Percentiles rank a stretch among this genome's conserved stretches.
These are phyloP conservation scores for Hypoxylon fuscum DNA, from an alignment of 495 filamentous ascomycete species.

Conservation along the genomic window DNA sequence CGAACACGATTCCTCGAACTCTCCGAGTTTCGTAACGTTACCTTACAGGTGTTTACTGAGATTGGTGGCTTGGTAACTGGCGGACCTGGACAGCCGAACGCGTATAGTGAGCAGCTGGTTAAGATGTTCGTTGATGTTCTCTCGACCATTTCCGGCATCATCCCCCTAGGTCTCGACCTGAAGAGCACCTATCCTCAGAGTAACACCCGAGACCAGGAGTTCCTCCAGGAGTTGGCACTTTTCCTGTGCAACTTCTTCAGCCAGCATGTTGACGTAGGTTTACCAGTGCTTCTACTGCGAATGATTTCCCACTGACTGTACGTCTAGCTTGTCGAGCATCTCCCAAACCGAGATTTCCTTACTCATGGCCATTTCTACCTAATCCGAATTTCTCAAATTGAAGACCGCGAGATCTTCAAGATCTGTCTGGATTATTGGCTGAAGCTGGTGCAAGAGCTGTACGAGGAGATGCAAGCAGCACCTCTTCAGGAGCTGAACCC, in stretches of 20 bases:
- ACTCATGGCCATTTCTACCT: slow-evolving; percentile 97
- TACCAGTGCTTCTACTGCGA: not conserved
- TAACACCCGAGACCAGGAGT: slow-evolving; percentile 94
- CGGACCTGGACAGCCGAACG: slow-evolving; percentile 66
- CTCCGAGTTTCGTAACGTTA: slow-evolving; percentile 94
- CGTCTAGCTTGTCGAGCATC: slow-evolving; percentile 86
- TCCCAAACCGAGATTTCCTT: slow-evolving; percentile 93
- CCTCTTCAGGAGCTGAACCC: slow-evolving; percentile 93
- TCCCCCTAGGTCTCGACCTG: slow-evolving; percentile 86
- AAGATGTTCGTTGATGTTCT: slow-evolving; percentile 97
- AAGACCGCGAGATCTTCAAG: slow-evolving; percentile 99
- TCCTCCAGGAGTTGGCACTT: slow-evolving; percentile 93
- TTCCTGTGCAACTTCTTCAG: slow-evolving; percentile 97
- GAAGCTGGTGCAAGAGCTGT: slow-evolving; percentile 96
- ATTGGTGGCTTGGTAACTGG: slow-evolving; percentile 90
- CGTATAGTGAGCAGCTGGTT: slow-evolving; percentile 92
- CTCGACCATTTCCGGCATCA: slow-evolving; percentile 86
- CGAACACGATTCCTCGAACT: slow-evolving; percentile 87
- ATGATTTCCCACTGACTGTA: slow-evolving; percentile 35
- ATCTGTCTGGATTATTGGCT: slow-evolving; percentile 99
- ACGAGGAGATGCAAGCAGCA: slow-evolving; percentile 96
- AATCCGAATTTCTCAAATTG: slow-evolving; percentile 96
- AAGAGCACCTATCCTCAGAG: slow-evolving; percentile 89
- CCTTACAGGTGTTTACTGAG: slow-evolving; percentile 95
- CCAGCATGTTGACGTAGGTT: slow-evolving; percentile 84